phyloP scores from a whole-genome alignment of 768 basidiomycete genomes.

The Leccinum incarnatum region DNA sequence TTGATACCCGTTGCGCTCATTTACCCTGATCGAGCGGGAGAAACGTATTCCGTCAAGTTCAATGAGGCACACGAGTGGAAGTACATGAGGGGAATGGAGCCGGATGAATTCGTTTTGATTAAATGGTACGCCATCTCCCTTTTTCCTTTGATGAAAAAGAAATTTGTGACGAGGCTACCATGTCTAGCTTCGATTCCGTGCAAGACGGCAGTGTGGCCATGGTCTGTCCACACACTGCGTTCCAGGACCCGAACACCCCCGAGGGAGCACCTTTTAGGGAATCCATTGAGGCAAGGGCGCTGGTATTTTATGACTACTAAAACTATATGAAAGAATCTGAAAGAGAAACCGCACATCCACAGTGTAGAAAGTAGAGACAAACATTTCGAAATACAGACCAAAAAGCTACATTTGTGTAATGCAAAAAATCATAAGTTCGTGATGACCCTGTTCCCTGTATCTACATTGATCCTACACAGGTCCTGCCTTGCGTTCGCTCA shows the following conservation, averaged over 20 bases:
- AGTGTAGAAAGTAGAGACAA: too few relatives aligned
- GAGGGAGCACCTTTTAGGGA: slow-evolving; percentile 29
- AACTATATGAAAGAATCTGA: not conserved
- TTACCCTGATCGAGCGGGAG: slow-evolving; percentile 36
- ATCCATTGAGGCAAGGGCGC: slow-evolving; percentile 35
- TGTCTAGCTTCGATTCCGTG: slow-evolving; percentile 32
- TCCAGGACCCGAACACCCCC: slow-evolving; percentile 35
- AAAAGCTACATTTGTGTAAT: too few relatives aligned
- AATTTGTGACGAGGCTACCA: not conserved
- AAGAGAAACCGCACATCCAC: not conserved
- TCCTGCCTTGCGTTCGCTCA: too few relatives aligned
- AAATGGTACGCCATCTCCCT: slow-evolving; percentile 39
- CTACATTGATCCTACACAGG: too few relatives aligned
- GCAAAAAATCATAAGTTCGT: too few relatives aligned
- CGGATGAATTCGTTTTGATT: slow-evolving; percentile 45
- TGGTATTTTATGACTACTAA: slow-evolving; percentile 27
- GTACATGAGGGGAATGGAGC: slow-evolving; percentile 42
- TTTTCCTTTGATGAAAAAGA: not conserved
- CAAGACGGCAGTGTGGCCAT: slow-evolving; percentile 34
- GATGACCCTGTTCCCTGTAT: too few relatives aligned
- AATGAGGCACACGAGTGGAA: slow-evolving; percentile 44
- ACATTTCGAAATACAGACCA: too few relatives aligned
- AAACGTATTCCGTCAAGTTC: slow-evolving; percentile 38
- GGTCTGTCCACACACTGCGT: slow-evolving; percentile 34
- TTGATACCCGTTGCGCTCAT: not conserved